A percentile compares a stretch with the other conserved stretches of the same genome.
These are phyloP conservation scores for Sporobolomyces roseus DNA, from an alignment of 768 basidiomycete species.

Conservation along the genomic window DNA sequence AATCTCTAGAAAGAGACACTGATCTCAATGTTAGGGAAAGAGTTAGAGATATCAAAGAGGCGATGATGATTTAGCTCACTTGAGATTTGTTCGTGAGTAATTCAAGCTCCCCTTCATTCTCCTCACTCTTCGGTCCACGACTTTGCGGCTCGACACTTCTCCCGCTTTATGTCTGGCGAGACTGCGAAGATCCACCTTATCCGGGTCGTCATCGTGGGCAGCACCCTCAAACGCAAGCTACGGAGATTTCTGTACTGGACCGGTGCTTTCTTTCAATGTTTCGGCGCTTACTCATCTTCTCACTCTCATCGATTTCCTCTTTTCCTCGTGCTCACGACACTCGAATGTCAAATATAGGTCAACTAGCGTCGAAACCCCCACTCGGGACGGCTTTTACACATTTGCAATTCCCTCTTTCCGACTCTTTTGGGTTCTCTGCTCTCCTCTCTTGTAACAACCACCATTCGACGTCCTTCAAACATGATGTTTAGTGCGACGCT, in stretches of 20 bases:
- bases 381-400: neutral
- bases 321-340: neutral
- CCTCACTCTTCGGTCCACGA: neutral
- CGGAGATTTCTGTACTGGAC: neutral
- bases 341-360: neutral
- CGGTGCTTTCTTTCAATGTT: neutral
- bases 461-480: neutral
- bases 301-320: neutral
- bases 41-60: slow-evolving; percentile 38
- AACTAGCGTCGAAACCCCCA: neutral
- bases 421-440: neutral
- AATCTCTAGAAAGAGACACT: slow-evolving; percentile 39
- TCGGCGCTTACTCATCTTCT: no score
- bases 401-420: neutral
- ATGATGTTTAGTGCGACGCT: neutral
- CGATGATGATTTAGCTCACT: slow-evolving; percentile 2
- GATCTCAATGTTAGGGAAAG: slow-evolving; percentile 43
- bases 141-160: no score
- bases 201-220: no score
- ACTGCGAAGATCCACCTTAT: no score
- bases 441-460: neutral
- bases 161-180: no score
- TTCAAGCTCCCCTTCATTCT: neutral
- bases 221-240: no score
- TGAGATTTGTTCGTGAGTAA: no score